Conservation (phyloP, 1,284 basidiomycete species). For the Boletellus dicymbophilus region DNA sequence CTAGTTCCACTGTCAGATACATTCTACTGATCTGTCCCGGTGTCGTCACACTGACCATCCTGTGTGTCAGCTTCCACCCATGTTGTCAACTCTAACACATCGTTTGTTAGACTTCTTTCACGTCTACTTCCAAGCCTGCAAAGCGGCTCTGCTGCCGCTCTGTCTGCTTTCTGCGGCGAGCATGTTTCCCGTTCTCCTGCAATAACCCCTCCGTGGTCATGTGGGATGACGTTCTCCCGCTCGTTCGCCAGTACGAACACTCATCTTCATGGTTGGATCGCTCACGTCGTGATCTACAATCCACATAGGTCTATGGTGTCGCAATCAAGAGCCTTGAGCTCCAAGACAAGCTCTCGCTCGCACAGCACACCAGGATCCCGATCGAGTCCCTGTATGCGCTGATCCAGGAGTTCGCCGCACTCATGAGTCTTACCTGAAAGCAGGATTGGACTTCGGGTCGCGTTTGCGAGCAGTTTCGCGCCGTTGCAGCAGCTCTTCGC, state of each 20-base stretch:
- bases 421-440: constrained; percentile 1
- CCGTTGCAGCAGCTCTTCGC: constrained; percentile 12
- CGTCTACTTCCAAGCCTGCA: constrained; percentile 22
- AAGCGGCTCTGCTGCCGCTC: no score
- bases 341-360: constrained; percentile 16
- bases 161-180: constrained; percentile 12
- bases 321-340: constrained; percentile 22
- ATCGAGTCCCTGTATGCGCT: constrained; percentile 16
- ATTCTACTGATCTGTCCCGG: constrained; percentile 18
- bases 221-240: constrained; percentile 28
- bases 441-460: constrained; percentile 4
- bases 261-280: neutral
- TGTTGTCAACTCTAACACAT: neutral
- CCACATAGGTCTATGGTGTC: constrained; percentile 20
- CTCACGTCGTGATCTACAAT: neutral
- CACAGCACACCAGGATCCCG: neutral
- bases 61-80: constrained; percentile 13
- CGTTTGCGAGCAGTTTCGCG: constrained; percentile 12
- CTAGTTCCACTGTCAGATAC: constrained; percentile 9
- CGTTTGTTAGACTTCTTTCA: constrained; percentile 15
- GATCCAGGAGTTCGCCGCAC: constrained; percentile 12
- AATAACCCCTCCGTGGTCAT: constrained; percentile 28
- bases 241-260: constrained; percentile 21
- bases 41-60: constrained; percentile 2
- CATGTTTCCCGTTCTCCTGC: constrained; percentile 35